Evolutionary conservation across 352 stramenopile species (phyloP).

Genomic region (Globisporangium viniferum): DNA sequence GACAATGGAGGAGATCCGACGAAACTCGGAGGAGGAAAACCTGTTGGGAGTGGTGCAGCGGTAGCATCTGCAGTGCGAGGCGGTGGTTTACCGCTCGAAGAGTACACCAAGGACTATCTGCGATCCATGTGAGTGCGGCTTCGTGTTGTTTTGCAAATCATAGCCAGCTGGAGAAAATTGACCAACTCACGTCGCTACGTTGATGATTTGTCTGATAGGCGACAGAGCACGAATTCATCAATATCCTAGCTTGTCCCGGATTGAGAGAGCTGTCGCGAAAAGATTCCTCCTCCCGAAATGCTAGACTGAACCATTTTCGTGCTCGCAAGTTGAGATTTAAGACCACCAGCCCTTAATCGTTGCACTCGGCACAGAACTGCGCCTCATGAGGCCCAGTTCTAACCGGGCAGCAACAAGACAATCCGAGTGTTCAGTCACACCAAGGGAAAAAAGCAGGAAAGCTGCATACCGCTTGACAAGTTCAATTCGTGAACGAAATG

Average conservation of each 20-base stretch:
- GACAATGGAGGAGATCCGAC: background rate
- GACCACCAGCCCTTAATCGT: no score
- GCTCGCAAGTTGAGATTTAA: background rate
- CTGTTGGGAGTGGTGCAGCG: constrained; percentile 38
- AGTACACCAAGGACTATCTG: constrained; percentile 55
- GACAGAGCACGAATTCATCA: constrained; percentile 1
- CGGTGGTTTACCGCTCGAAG: constrained; percentile 36
- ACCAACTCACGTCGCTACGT: background rate
- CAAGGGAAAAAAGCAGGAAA: no score
- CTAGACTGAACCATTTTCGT: background rate
- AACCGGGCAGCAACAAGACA: no score
- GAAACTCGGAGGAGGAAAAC: constrained; percentile 9
- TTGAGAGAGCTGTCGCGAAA: background rate
- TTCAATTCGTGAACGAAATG: no score
- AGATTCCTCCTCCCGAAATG: background rate
- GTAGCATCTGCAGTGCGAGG: constrained; percentile 34
- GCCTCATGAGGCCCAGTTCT: no score
- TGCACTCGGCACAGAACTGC: no score
- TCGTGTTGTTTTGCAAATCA: background rate
- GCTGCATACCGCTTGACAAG: no score
- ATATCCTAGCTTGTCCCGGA: constrained; percentile 1
- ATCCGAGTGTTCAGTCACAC: no score
- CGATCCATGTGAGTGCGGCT: constrained; percentile 31
- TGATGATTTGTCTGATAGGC: background rate
- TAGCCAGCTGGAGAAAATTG: background rate